Conservation (phyloP, 2,329 filamentous ascomycete genomes). For the Emericellopsis cladophorae region DNA sequence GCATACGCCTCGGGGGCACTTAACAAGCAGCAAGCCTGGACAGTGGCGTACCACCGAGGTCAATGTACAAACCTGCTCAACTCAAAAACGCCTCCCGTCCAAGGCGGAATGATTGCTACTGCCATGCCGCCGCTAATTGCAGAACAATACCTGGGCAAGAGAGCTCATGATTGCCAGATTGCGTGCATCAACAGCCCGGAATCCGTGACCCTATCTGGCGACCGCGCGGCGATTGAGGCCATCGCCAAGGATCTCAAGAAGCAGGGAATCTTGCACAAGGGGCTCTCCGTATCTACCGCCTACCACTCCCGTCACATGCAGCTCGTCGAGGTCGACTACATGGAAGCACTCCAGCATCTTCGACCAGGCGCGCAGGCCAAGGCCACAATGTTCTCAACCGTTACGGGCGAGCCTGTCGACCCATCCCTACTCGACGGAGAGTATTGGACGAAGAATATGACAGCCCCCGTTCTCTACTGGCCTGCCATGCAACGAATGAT, state of each 20-base stretch:
- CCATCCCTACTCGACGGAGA: slow-evolving; percentile 13
- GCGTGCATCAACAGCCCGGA: slow-evolving; percentile 31
- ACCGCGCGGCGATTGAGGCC: slow-evolving; percentile 13
- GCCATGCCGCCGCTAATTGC: slow-evolving; percentile 17
- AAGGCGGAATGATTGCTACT: slow-evolving; percentile 28
- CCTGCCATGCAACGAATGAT: slow-evolving; percentile 23
- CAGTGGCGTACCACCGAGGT: slow-evolving; percentile 28
- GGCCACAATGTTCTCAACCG: slow-evolving; percentile 26
- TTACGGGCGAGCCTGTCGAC: slow-evolving; percentile 16
- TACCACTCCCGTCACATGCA: slow-evolving; percentile 34
- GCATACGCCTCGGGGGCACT: slow-evolving; percentile 25
- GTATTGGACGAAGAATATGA: slow-evolving; percentile 35
- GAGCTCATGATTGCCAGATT: slow-evolving; percentile 14
- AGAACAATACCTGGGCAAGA: slow-evolving; percentile 11
- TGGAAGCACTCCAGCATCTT: slow-evolving; percentile 11
- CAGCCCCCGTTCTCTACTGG: slow-evolving; percentile 29
- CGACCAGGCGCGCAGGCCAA: background rate
- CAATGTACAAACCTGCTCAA: slow-evolving; percentile 16
- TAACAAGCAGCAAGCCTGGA: slow-evolving; percentile 22
- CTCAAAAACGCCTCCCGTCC: slow-evolving; percentile 11
- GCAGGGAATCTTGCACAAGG: slow-evolving; percentile 18
- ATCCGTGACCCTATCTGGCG: slow-evolving; percentile 30
- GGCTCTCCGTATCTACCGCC: slow-evolving; percentile 23
- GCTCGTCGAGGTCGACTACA: slow-evolving; percentile 22
- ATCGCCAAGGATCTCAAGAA: slow-evolving; percentile 17